A percentile compares a stretch with the other conserved stretches of the same genome.
Conservation (phyloP, 768 basidiomycete species). For the Polyporus arcularius region DNA sequence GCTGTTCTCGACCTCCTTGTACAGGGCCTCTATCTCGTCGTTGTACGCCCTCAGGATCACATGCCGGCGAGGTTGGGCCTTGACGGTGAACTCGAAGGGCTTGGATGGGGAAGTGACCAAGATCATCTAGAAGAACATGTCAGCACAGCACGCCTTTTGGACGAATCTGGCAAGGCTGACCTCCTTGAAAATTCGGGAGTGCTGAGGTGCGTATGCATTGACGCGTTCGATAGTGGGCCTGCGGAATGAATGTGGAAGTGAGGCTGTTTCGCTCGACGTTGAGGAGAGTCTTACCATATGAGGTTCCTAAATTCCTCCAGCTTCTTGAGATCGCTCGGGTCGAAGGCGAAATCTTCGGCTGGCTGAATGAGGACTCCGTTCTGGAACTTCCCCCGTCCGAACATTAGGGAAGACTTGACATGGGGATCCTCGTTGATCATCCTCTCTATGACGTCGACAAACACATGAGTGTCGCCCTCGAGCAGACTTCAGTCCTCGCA, state of each 20-base stretch:
- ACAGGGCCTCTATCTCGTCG: slow-evolving; percentile 42
- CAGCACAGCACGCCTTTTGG: too few species aligned
- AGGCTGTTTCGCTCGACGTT: too few species aligned
- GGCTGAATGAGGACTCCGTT: slow-evolving; percentile 44
- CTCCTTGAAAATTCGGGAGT: slow-evolving; percentile 51
- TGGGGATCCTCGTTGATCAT: slow-evolving; percentile 38
- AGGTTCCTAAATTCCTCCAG: slow-evolving; percentile 35
- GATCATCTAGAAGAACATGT: slow-evolving; percentile 31
- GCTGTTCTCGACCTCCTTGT: slow-evolving; percentile 34
- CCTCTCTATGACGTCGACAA: slow-evolving; percentile 27
- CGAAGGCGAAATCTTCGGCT: slow-evolving; percentile 26
- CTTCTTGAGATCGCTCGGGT: slow-evolving; percentile 30
- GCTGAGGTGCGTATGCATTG: slow-evolving; percentile 45
- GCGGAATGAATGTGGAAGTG: too few species aligned
- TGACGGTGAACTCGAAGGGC: slow-evolving; percentile 35
- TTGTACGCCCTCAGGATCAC: slow-evolving; percentile 34
- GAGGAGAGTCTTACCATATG: slow-evolving; percentile 33
- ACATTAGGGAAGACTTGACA: slow-evolving; percentile 38
- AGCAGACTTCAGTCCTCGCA: slow-evolving; percentile 8
- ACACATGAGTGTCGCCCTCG: neutral
- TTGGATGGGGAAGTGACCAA: slow-evolving; percentile 31
- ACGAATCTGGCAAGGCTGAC: slow-evolving; percentile 20
- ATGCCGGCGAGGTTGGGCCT: slow-evolving; percentile 32
- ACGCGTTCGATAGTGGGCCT: slow-evolving; percentile 38
- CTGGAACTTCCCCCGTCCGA: slow-evolving; percentile 43